Evolutionary conservation across 169 alveolate genomes (phyloP).

Genomic region (Cryptosporidium bovis): DNA sequence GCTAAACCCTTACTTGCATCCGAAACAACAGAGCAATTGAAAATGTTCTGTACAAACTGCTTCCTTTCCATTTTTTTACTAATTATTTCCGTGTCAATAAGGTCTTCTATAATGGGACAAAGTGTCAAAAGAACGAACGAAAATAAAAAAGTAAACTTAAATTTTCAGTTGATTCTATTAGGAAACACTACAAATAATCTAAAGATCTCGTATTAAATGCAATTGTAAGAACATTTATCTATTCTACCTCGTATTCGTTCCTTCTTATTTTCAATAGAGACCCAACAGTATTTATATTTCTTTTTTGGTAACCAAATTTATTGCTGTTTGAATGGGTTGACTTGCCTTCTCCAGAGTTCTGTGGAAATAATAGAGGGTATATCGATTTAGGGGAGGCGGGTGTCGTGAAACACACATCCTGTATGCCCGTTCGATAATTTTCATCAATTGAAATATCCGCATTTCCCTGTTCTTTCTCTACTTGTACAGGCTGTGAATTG

Average conservation of each 20-base stretch:
- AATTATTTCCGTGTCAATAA: neutral
- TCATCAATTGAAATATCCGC: neutral
- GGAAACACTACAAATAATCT: neutral
- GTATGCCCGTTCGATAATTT: neutral
- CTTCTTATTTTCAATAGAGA: neutral
- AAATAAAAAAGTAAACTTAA: neutral
- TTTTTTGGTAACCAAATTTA: too few relatives aligned
- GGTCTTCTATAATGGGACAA: neutral
- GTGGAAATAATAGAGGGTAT: neutral
- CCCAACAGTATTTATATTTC: neutral
- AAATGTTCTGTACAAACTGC: slow-evolving; percentile 28
- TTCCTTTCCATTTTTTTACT: slow-evolving; percentile 17
- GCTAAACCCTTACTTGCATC: slow-evolving; percentile 10
- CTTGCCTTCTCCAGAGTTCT: neutral
- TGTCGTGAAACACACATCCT: slow-evolving; percentile 36
- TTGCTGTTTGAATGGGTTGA: too few relatives aligned
- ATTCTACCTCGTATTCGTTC: neutral
- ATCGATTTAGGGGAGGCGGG: slow-evolving; percentile 36
- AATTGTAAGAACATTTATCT: neutral
- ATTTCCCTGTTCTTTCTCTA: slow-evolving; percentile 2
- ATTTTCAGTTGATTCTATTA: neutral
- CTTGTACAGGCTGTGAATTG: slow-evolving; percentile 60
- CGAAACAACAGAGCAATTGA: slow-evolving; percentile 34
- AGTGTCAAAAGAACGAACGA: too few relatives aligned
- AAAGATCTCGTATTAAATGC: neutral